Percentiles rank a stretch among this genome's conserved stretches.
phyloP scores from a whole-genome alignment of 192 early-diverging fungal genomes.

The Gamsiella multidivaricata region DNA sequence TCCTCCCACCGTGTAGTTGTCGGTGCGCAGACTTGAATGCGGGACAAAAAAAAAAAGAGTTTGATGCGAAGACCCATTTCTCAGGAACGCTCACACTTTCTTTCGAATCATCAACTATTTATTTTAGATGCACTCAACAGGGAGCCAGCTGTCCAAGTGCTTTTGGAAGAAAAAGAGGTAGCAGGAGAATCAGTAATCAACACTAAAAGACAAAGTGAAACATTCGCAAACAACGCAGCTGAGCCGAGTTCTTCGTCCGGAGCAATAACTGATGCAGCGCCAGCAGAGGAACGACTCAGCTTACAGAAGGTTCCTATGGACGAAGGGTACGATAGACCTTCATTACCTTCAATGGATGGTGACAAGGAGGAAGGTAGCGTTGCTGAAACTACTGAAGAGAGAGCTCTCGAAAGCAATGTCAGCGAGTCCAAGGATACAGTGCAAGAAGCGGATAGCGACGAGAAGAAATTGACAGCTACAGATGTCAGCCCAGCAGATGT shows the following conservation, averaged over 20 bases:
- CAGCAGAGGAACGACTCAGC: no score
- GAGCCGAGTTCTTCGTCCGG: constrained; percentile 20
- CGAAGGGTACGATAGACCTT: constrained; percentile 30
- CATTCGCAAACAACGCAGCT: constrained; percentile 13
- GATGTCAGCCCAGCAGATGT: constrained; percentile 11
- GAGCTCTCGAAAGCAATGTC: background rate
- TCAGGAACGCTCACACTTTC: no score
- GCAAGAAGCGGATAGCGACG: background rate
- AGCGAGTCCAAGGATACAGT: background rate
- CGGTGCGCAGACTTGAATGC: constrained; percentile 38
- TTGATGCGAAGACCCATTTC: no score
- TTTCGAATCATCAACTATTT: no score
- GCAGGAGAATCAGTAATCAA: no score
- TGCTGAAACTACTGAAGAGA: background rate
- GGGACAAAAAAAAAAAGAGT: no score
- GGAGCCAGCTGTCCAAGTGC: constrained; percentile 41
- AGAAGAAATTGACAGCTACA: background rate
- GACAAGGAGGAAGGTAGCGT: background rate
- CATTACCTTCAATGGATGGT: background rate
- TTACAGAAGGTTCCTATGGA: constrained; percentile 42
- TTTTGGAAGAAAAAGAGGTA: constrained; percentile 18
- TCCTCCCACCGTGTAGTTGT: constrained; percentile 57
- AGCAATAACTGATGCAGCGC: background rate
- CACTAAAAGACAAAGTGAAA: background rate
- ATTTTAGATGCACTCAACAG: constrained; percentile 40